Conservation (phyloP, 345 rosid genomes). For the Boechera stricta region DNA sequence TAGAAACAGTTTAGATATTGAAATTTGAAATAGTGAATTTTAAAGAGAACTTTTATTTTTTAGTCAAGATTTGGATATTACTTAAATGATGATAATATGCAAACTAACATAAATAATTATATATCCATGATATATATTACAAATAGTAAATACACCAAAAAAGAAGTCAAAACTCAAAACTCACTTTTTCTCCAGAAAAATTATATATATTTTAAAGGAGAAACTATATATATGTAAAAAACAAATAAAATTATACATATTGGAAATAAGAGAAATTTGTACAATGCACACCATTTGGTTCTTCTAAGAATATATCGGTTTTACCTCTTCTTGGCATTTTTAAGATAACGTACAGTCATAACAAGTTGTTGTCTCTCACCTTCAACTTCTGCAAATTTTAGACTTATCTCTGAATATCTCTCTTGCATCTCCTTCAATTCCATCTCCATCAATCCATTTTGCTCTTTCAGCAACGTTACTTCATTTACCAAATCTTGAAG, state of each 20-base stretch:
- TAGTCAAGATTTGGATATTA: neutral
- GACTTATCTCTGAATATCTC: conserved; percentile 87
- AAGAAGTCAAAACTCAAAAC: conserved; percentile 18
- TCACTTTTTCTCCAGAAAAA: conserved; percentile 3
- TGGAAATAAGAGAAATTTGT: conserved; percentile 23
- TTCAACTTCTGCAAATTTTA: conserved; percentile 93
- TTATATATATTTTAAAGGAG: neutral
- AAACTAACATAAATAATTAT: conserved; percentile 3
- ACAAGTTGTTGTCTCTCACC: conserved; percentile 90
- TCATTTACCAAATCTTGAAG: conserved; percentile 34
- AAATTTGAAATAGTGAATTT: neutral
- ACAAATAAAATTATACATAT: neutral
- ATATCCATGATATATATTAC: neutral
- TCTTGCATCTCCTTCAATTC: conserved; percentile 95
- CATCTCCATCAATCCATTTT: conserved; percentile 66
- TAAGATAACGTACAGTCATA: conserved; percentile 76
- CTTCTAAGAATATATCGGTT: neutral
- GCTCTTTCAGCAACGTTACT: conserved; percentile 52
- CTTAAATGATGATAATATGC: neutral
- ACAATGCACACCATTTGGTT: conserved; percentile 21
- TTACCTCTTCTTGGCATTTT: conserved; percentile 65
- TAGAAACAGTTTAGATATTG: neutral
- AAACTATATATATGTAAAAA: neutral
- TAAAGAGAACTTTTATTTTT: neutral
- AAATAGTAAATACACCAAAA: conserved; percentile 15